These are phyloP conservation scores for Sphagnum contortum DNA, from an alignment of 225 moss, liverwort and hornwort species.

Conservation along the genomic window DNA sequence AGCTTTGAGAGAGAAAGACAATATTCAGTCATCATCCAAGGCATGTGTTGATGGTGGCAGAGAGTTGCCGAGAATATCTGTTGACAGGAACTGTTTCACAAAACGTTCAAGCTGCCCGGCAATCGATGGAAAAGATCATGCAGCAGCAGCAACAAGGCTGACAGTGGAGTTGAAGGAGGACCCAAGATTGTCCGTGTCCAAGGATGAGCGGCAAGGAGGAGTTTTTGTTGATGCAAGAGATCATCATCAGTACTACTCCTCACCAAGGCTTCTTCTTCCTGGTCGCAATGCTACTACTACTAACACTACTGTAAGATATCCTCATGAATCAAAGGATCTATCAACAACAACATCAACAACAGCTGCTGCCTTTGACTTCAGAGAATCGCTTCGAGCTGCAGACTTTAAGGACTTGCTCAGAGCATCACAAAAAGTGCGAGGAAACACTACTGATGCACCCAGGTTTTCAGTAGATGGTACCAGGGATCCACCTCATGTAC, in stretches of 20 bases:
- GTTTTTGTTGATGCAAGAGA: slow-evolving; percentile 31
- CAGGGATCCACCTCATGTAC: slow-evolving; percentile 1
- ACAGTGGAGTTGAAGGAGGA: slow-evolving; percentile 23
- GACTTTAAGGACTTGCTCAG: slow-evolving; percentile 15
- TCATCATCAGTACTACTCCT: slow-evolving; percentile 16
- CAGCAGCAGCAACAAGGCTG: slow-evolving; percentile 1
- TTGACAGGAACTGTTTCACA: too few species aligned
- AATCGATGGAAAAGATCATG: too few species aligned
- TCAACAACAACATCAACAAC: slow-evolving; percentile 2
- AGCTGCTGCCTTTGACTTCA: slow-evolving; percentile 10
- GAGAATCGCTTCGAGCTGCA: slow-evolving; percentile 6
- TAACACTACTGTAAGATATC: too few species aligned
- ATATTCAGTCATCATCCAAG: too few species aligned
- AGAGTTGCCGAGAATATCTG: too few species aligned
- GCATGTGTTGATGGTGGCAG: too few species aligned
- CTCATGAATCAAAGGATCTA: background rate
- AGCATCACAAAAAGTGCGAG: slow-evolving; percentile 9
- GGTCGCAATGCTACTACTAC: background rate
- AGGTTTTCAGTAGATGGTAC: slow-evolving; percentile 8
- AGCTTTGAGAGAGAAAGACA: too few species aligned
- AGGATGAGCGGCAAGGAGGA: slow-evolving; percentile 1
- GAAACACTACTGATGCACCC: background rate
- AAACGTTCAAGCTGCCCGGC: too few species aligned
- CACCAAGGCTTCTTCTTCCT: background rate
- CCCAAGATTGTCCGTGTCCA: slow-evolving; percentile 12